phyloP scores from a whole-genome alignment of 2,329 filamentous ascomycete species.

The Exophiala oligosperma region DNA sequence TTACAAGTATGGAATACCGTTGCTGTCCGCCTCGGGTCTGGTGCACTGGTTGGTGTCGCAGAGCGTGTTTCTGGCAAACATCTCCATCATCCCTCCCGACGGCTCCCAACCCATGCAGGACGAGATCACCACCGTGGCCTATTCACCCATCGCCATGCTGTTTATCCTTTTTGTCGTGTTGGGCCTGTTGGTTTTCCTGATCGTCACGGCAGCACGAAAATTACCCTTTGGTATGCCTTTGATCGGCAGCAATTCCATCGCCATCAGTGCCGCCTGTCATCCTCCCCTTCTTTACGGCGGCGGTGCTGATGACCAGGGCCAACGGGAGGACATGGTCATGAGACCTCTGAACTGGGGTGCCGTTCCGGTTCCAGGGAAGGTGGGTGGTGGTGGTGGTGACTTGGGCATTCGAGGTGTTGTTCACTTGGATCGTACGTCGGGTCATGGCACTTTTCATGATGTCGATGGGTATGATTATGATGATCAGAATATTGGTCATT shows the following conservation, averaged over 20 bases:
- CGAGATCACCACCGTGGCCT: constrained; percentile 28
- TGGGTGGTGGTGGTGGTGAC: not conserved
- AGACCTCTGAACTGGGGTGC: constrained; percentile 32
- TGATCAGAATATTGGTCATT: constrained; percentile 26
- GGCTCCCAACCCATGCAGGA: constrained; percentile 22
- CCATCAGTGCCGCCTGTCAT: constrained; percentile 38
- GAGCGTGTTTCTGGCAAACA: constrained; percentile 45
- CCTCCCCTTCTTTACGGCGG: constrained; percentile 9
- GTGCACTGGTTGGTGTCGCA: constrained; percentile 54
- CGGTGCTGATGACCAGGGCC: constrained; percentile 8
- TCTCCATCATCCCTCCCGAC: constrained; percentile 28
- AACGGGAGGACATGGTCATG: constrained; percentile 22
- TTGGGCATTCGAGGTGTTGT: constrained; percentile 10
- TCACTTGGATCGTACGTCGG: too few relatives aligned
- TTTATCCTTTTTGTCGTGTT: constrained; percentile 20
- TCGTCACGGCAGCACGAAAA: constrained; percentile 22
- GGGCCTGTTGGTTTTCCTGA: constrained; percentile 23
- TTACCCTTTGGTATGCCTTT: constrained; percentile 33
- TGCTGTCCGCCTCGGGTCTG: constrained; percentile 37
- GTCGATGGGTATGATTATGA: not conserved
- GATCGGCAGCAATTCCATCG: constrained; percentile 35
- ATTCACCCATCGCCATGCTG: constrained; percentile 30
- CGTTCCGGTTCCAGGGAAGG: constrained; percentile 10
- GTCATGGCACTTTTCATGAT: too few relatives aligned
- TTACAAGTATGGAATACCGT: constrained; percentile 44